Evolutionary conservation across 2,329 filamentous ascomycete genomes (phyloP).

Genomic region (Claviceps citrina): DNA sequence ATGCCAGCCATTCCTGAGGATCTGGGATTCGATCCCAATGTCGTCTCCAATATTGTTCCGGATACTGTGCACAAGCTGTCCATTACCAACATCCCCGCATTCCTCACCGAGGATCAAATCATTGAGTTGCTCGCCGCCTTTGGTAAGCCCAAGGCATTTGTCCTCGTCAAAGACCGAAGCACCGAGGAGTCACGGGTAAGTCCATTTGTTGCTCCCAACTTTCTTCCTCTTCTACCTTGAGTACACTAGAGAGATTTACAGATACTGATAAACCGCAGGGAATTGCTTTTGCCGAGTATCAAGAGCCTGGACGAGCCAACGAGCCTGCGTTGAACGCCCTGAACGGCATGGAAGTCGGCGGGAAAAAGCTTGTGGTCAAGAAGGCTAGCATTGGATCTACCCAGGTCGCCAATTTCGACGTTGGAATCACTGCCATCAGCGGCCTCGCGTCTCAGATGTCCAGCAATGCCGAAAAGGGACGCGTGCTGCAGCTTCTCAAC

Average conservation of each 20-base stretch:
- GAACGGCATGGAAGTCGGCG: conserved; percentile 85
- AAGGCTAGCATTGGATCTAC: conserved; percentile 87
- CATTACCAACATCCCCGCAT: conserved; percentile 74
- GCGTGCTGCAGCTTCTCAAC: conserved; percentile 85
- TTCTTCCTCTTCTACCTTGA: neutral
- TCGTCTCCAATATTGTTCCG: conserved; percentile 65
- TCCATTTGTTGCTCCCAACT: neutral
- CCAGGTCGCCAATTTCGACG: conserved; percentile 83
- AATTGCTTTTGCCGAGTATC: conserved; percentile 92
- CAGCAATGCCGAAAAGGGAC: conserved; percentile 60
- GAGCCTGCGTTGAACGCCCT: conserved; percentile 79
- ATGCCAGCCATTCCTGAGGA: conserved; percentile 68
- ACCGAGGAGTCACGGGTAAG: conserved; percentile 74
- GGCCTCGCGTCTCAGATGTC: conserved; percentile 87
- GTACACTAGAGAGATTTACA: conserved; percentile 16
- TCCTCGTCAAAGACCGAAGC: conserved; percentile 71
- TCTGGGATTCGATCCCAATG: conserved; percentile 56
- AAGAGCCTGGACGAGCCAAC: conserved; percentile 53
- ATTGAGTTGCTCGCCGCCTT: conserved; percentile 81
- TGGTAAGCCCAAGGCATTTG: conserved; percentile 82
- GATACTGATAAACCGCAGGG: conserved; percentile 39
- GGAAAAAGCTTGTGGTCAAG: conserved; percentile 68
- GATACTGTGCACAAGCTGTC: conserved; percentile 94
- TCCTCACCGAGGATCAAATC: conserved; percentile 82
- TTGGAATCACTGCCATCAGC: conserved; percentile 94